Base-by-base conservation (phyloP, 257 asterid genomes). In the Ilex asprella region DNA sequence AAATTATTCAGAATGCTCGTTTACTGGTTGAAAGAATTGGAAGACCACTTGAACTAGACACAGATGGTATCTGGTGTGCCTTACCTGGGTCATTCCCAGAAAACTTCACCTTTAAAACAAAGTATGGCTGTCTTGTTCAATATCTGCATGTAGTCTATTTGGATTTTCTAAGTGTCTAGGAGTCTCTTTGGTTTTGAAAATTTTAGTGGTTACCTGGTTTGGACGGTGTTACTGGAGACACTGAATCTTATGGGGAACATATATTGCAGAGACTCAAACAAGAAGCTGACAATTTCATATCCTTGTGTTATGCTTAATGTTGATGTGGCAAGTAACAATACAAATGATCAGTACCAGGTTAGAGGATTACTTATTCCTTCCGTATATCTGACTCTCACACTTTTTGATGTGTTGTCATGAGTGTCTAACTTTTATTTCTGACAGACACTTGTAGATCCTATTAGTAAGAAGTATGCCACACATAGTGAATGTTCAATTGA, bases 241-340 rank as follows among this genome's bases (percentile, higher is more conserved):
- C 68, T 84, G 64, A 78, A 72, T 67, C 56, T 32, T 52, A 67
- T 57, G 14, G 73, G 69, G 53, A 76, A 71, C 57, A 62, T 74
- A 41, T 69, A 61, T 70, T 51, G 76, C 90, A 92, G 99, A 65
- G 95, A 85, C 76, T 61, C 78, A 49, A 81, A 77, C 75, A 87
- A 83, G 88, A 92, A 89, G 82, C 73, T 92, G 70, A 85, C 91
- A 21, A 86, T 89, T 78, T 92, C 99, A 71, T 92, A 92, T 83
- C 99, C 99, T 44, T 89, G 99, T 82, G 96, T 89, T 78, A 92
- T 92, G 97, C 96, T 92, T 74, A 92, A 92, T 68, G 99, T 89
- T 70, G 99, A 89, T 61, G 97, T 92, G 74, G 97, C 96, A 35
- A 83, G 88, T 81, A 89, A 92, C 84, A 92, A 92, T 67, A 92